phyloP scores from a whole-genome alignment of 306 rosid species.

The Lotus japonicus region DNA sequence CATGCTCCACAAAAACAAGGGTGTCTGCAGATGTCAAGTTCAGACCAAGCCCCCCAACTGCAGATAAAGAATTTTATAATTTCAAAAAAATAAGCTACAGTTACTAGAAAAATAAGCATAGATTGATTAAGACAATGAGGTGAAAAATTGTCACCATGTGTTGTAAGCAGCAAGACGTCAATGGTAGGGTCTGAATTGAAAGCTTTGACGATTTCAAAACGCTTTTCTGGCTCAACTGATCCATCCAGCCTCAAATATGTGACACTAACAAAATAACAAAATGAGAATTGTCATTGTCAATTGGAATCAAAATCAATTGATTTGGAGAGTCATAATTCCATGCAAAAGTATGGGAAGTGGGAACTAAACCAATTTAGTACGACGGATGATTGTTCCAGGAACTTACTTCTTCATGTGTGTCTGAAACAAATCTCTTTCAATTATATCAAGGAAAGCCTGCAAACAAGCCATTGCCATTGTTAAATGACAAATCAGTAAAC shows the following conservation, averaged over 20 bases:
- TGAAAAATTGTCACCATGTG: constrained; percentile 58
- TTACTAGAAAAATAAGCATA: not conserved
- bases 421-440: constrained; percentile 89
- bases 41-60: constrained; percentile 98
- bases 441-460: constrained; percentile 92
- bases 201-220: constrained; percentile 89
- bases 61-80: constrained; percentile 21
- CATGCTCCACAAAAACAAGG: constrained; percentile 94
- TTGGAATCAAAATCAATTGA: not conserved
- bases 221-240: constrained; percentile 80
- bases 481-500: constrained; percentile 6
- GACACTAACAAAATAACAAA: constrained; percentile 36
- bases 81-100: not conserved
- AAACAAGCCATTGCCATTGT: constrained; percentile 27
- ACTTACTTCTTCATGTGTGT: constrained; percentile 79
- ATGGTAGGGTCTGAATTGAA: constrained; percentile 99
- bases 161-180: constrained; percentile 84
- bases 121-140: not conserved
- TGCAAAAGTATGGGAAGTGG: not conserved
- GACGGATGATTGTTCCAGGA: constrained; percentile 17
- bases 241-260: constrained; percentile 94
- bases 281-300: not conserved
- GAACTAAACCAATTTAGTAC: not conserved
- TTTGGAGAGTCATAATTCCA: constrained; percentile 1
- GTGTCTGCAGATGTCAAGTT: constrained; percentile 97